A percentile compares a stretch with the other conserved stretches of the same genome.
Evolutionary conservation across 495 filamentous ascomycete species (phyloP).

Genomic region (Paragyromitra xinjiangensis): DNA sequence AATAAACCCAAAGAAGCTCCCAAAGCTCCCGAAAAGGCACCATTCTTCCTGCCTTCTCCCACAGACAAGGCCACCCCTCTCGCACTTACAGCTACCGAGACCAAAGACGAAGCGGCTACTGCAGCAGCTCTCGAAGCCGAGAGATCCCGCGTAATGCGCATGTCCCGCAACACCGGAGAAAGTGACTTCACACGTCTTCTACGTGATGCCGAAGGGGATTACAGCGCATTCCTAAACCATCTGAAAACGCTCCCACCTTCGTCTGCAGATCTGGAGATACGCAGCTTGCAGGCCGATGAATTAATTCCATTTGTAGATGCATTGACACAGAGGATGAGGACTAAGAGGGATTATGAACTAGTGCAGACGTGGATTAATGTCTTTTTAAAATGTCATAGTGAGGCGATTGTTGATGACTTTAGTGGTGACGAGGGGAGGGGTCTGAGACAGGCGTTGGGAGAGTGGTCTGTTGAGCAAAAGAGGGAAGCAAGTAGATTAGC

Average conservation of each 20-base stretch:
- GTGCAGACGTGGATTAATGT: conserved; percentile 97
- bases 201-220: conserved; percentile 61
- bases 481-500: conserved; percentile 74
- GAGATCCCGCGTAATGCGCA: conserved; percentile 66
- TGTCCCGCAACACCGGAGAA: conserved; percentile 60
- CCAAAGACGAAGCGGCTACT: conserved; percentile 32
- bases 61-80: conserved; percentile 56
- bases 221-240: conserved; percentile 70
- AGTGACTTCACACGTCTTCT: conserved; percentile 60
- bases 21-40: conserved; percentile 90
- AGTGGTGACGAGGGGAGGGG: conserved; percentile 32
- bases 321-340: conserved; percentile 71
- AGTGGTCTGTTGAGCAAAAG: conserved; percentile 74
- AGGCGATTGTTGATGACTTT: conserved; percentile 63
- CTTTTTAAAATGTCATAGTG: conserved; percentile 79
- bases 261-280: conserved; percentile 86
- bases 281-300: conserved; percentile 66
- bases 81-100: conserved; percentile 19
- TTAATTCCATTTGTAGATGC: conserved; percentile 76
- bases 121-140: conserved; percentile 59
- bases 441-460: conserved; percentile 60
- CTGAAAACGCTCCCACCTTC: conserved; percentile 81
- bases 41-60: conserved; percentile 90
- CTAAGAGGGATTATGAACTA: conserved; percentile 84
- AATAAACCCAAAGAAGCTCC: conserved; percentile 94